Conservation (phyloP, 208 protist species). For the Acanthamoeba sp. region DNA sequence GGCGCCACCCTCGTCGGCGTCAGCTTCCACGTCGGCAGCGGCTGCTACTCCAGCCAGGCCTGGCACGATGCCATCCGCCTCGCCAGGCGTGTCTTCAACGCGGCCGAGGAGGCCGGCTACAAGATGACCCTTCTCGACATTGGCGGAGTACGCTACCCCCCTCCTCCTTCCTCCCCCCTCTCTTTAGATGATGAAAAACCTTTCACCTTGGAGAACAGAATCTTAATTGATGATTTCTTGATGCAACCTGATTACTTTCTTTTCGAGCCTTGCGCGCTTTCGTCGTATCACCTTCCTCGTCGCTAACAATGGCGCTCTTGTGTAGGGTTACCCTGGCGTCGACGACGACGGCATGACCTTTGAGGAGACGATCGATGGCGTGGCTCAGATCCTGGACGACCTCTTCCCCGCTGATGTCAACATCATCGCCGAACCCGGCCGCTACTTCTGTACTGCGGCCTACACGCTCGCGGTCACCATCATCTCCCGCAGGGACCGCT, state of each 20-base stretch:
- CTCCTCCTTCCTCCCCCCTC: background rate
- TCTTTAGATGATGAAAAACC: background rate
- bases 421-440: constrained; percentile 94
- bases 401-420: constrained; percentile 86
- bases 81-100: constrained; percentile 87
- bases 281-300: background rate
- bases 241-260: background rate
- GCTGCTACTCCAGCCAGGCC: constrained; percentile 85
- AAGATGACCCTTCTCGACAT: constrained; percentile 90
- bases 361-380: constrained; percentile 81
- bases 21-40: constrained; percentile 93
- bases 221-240: background rate
- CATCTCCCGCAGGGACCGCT: constrained; percentile 75
- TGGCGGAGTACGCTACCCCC: constrained; percentile 84
- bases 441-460: constrained; percentile 87
- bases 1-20: constrained; percentile 89
- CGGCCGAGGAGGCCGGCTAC: constrained; percentile 81
- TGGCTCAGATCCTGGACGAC: constrained; percentile 84
- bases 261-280: background rate
- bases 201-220: constrained; percentile 49
- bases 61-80: constrained; percentile 86
- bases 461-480: constrained; percentile 84
- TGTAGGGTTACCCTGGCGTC: constrained; percentile 21
- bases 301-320: too few species aligned
- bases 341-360: constrained; percentile 82